A percentile compares a stretch with the other conserved stretches of the same genome.
Conservation (phyloP, 441 rosid species). For the Jatropha podagrica region DNA sequence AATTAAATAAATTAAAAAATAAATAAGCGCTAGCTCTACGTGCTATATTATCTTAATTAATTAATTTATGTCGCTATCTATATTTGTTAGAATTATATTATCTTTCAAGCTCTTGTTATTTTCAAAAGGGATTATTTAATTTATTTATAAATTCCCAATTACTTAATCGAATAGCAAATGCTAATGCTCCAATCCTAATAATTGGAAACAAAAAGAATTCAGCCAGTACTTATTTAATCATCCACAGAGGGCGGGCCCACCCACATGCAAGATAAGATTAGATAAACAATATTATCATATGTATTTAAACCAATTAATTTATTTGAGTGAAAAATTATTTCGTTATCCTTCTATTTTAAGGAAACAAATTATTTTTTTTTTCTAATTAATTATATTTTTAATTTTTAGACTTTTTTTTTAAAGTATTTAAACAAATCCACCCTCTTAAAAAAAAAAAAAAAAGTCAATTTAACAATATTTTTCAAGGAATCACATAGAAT, state of each 20-base stretch:
- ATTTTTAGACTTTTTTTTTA: no score
- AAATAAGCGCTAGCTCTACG: neutral
- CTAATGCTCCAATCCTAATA: neutral
- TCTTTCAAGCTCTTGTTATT: neutral
- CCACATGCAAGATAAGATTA: neutral
- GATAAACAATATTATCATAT: neutral
- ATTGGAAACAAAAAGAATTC: constrained; percentile 1
- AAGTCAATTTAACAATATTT: no score
- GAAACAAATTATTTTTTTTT: neutral
- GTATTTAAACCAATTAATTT: neutral
- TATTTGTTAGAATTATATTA: neutral
- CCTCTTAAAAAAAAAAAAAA: no score
- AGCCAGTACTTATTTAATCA: neutral
- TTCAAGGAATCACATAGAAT: no score
- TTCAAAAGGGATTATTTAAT: neutral
- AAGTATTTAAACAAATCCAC: no score
- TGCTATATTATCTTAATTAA: neutral
- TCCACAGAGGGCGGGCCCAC: neutral
- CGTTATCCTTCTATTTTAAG: neutral
- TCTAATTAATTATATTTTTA: no score
- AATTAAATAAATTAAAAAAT: no score
- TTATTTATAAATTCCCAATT: neutral
- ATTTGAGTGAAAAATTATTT: neutral
- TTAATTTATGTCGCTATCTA: neutral
- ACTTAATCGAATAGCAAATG: neutral